These are phyloP conservation scores for Agaricus blazei DNA, from an alignment of 768 basidiomycete genomes.

Conservation along the genomic window DNA sequence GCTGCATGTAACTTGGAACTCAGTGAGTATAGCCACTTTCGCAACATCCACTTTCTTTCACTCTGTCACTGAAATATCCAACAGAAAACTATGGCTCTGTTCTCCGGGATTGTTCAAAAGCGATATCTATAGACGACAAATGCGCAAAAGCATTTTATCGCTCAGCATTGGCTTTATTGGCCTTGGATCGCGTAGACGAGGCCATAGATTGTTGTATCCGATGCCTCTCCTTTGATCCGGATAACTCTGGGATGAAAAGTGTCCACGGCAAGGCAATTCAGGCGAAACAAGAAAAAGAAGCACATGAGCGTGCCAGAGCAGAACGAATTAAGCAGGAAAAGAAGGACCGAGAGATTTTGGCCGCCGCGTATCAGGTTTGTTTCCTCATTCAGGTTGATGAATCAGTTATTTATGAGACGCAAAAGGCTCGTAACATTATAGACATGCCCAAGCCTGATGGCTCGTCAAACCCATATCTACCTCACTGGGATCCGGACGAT, in stretches of 20 bases:
- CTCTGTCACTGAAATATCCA: conserved; percentile 4
- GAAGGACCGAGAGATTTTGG: conserved; percentile 49
- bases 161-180: conserved; percentile 71
- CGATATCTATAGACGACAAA: conserved; percentile 52
- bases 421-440: conserved; percentile 72
- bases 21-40: conserved; percentile 39
- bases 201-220: conserved; percentile 77
- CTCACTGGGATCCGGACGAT: conserved; percentile 67
- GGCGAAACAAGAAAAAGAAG: conserved; percentile 44
- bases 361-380: conserved; percentile 61
- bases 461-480: conserved; percentile 50
- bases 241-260: conserved; percentile 47
- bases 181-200: conserved; percentile 73
- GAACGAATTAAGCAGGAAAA: conserved; percentile 45
- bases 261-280: conserved; percentile 44
- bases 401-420: conserved; percentile 7
- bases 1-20: conserved; percentile 92
- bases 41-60: neutral
- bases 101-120: conserved; percentile 78
- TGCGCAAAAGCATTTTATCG: conserved; percentile 87
- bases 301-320: conserved; percentile 42
- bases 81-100: conserved; percentile 87
- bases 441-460: conserved; percentile 46
- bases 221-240: conserved; percentile 54
- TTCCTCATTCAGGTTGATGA: neutral